Evolutionary conservation across 2,329 filamentous ascomycete genomes (phyloP).

Genomic region (Fusarium tanahbumbuense): DNA sequence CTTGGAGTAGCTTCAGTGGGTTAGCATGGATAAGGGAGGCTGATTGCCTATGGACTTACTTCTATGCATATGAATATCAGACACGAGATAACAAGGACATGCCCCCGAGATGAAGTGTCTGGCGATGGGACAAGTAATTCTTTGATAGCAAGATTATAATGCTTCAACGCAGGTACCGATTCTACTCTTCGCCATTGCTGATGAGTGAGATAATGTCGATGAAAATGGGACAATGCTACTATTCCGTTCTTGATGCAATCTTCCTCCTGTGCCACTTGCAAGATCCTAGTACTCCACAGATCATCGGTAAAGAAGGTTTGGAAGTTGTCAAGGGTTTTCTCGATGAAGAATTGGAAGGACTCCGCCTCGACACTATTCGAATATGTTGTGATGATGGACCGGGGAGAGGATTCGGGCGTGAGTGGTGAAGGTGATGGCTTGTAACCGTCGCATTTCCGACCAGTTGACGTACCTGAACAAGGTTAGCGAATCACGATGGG

Average conservation of each 20-base stretch:
- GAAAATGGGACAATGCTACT: conserved; percentile 17
- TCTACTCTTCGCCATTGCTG: conserved; percentile 2
- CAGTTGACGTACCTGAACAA: conserved; percentile 16
- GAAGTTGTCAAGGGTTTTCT: conserved; percentile 26
- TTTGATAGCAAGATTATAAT: conserved; percentile 31
- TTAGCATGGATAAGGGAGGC: background rate
- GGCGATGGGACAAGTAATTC: background rate
- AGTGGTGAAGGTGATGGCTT: background rate
- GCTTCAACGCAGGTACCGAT: background rate
- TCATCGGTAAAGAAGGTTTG: conserved; percentile 29
- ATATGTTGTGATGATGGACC: background rate
- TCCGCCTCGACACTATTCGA: background rate
- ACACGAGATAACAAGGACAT: conserved; percentile 24
- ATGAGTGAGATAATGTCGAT: conserved; percentile 13
- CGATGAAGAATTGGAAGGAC: conserved; percentile 25
- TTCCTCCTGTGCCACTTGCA: conserved; percentile 15
- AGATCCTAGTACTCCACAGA: conserved; percentile 18
- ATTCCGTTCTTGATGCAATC: conserved; percentile 16
- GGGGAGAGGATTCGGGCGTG: background rate
- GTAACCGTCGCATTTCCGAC: conserved; percentile 29
- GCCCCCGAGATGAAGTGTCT: background rate
- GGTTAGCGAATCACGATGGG: background rate
- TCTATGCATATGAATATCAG: conserved; percentile 35
- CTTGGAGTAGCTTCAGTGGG: conserved; percentile 11
- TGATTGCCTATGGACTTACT: background rate